Percentiles rank a stretch among this genome's conserved stretches.
Conservation (phyloP, 306 rosid genomes). For the Lotus japonicus region DNA sequence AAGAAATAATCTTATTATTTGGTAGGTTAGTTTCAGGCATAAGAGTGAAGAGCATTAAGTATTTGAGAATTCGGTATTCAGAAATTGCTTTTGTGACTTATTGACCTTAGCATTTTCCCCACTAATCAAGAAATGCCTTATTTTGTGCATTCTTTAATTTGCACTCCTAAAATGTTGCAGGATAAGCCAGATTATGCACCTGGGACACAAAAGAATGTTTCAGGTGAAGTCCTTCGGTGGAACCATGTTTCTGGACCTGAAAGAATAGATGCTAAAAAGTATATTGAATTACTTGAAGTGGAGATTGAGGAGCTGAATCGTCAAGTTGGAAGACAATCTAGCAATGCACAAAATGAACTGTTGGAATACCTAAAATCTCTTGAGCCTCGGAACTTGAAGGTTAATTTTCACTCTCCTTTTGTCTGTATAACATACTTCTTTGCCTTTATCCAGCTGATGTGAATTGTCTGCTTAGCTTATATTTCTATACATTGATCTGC, state of each 20-base stretch:
- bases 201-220: slow-evolving; percentile 90
- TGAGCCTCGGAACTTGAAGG: slow-evolving; percentile 93
- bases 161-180: slow-evolving; percentile 40
- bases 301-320: slow-evolving; percentile 89
- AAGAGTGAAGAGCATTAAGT: slow-evolving; percentile 2
- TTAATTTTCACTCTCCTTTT: slow-evolving; percentile 18
- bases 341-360: slow-evolving; percentile 73
- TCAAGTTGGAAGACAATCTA: slow-evolving; percentile 81
- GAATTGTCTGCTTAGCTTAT: background rate
- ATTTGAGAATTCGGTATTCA: slow-evolving; percentile 1
- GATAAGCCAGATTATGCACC: slow-evolving; percentile 81
- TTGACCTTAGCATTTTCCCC: background rate
- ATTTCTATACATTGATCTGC: background rate
- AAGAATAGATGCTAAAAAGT: slow-evolving; percentile 83
- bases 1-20: background rate
- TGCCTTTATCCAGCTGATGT: background rate
- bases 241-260: slow-evolving; percentile 81
- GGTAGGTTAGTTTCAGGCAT: background rate
- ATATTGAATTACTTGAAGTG: slow-evolving; percentile 90
- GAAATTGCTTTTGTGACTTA: background rate
- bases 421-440: background rate
- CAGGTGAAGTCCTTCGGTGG: slow-evolving; percentile 97
- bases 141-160: slow-evolving; percentile 18
- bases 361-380: slow-evolving; percentile 92
- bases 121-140: background rate